phyloP scores from a whole-genome alignment of 345 rosid species.

The Alliaria petiolata region DNA sequence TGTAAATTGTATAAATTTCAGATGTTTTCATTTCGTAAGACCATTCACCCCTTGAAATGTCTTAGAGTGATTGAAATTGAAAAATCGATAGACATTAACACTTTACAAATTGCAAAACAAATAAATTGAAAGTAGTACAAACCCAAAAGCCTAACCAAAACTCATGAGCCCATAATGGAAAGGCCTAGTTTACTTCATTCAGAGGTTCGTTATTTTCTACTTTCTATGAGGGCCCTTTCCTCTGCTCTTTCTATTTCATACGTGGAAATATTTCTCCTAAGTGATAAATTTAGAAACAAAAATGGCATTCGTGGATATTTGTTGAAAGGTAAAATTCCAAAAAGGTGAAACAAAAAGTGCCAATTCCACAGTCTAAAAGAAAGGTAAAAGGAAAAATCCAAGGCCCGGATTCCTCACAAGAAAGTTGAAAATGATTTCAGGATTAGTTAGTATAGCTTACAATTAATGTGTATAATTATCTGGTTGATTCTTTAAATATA shows the following conservation, averaged over 20 bases:
- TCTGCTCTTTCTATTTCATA: neutral
- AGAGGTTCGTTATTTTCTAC: neutral
- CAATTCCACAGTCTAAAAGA: too few relatives aligned
- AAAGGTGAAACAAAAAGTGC: too few relatives aligned
- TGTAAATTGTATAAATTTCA: neutral
- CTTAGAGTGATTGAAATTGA: constrained; percentile 30
- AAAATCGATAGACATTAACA: neutral
- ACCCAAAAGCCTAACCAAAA: neutral
- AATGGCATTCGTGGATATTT: too few relatives aligned
- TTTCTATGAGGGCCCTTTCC: neutral
- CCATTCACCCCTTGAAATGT: neutral
- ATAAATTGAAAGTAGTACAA: neutral
- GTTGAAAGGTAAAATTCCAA: too few relatives aligned
- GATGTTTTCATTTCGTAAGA: neutral
- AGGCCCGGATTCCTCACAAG: too few relatives aligned
- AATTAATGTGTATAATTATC: too few relatives aligned
- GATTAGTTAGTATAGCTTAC: too few relatives aligned
- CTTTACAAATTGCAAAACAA: neutral
- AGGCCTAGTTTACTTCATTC: neutral
- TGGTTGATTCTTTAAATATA: too few relatives aligned
- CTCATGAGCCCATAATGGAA: neutral
- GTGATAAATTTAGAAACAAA: too few relatives aligned
- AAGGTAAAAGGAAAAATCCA: too few relatives aligned
- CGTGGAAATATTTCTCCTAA: too few relatives aligned
- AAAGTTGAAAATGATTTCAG: too few relatives aligned